These are phyloP conservation scores for Penicillium sp. DNA, from an alignment of 2,329 filamentous ascomycete species.

Conservation along the genomic window DNA sequence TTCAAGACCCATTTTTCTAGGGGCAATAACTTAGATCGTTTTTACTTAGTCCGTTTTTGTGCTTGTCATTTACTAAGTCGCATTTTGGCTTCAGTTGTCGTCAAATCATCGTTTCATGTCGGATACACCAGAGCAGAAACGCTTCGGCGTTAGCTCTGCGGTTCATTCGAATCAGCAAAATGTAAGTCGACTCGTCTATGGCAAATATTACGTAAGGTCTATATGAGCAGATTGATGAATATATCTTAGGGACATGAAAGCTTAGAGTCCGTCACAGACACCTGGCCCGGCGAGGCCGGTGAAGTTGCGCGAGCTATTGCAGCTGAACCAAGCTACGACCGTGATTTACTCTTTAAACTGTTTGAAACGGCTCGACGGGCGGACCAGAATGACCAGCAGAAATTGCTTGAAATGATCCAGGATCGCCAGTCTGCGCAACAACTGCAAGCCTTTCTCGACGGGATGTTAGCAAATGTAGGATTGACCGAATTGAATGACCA, in stretches of 20 bases:
- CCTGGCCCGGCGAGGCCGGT: too few species aligned
- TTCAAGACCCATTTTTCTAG: too few species aligned
- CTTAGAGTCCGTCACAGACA: not conserved
- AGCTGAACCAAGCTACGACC: not conserved
- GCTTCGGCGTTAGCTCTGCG: too few species aligned
- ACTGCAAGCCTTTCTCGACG: not conserved
- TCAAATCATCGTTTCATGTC: too few species aligned
- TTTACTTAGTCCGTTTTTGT: too few species aligned
- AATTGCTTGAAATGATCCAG: not conserved
- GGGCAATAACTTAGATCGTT: too few species aligned
- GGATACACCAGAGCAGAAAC: too few species aligned
- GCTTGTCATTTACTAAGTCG: too few species aligned
- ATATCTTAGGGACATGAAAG: not conserved
- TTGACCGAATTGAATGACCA: not conserved
- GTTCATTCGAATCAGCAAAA: not conserved
- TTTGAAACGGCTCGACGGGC: not conserved
- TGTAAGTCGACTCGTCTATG: not conserved
- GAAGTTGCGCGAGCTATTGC: not conserved
- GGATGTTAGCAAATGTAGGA: not conserved
- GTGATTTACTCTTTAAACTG: not conserved
- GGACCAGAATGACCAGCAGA: not conserved
- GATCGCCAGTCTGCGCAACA: not conserved
- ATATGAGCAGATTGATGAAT: not conserved
- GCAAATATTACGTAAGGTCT: too few species aligned
- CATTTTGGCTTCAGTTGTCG: too few species aligned